Base-by-base conservation (phyloP, 148 eudicot species). In the Fagopyrum homotropicum region DNA sequence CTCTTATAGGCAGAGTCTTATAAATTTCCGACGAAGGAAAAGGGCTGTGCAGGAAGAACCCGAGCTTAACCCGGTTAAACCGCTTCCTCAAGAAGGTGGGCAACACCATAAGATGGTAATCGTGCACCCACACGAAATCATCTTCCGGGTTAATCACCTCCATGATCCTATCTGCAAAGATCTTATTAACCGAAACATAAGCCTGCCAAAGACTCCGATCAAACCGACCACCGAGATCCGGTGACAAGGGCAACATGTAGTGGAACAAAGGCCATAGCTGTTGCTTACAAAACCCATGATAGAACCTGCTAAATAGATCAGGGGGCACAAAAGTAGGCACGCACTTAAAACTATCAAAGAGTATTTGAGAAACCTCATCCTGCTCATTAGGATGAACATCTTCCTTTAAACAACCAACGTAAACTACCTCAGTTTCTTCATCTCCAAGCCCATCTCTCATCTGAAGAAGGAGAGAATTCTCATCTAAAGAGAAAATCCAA, bases 1-100 rank as follows among this genome's bases (percentile, higher is more conserved):
- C 85, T 52, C 85, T 77, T 46, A 83, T 82, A 29, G 85, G 85
- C 74, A 83, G 75, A 6, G 83, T 80, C 56, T 82, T 80, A 45
- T 83, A 83, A 12, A 83, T 83, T 75, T 83, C 85, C 1, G 85
- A 83, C 7, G 85, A 83, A 72, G 85, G 85, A 69, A 83, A 83
- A 1, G 85, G 85, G 48, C 85, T 83, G 47, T 83, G 85, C 17
- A 83, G 81, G 48, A 83, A 83, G 55, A 83, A 83, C 4, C 85
- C 85, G 75, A 83, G 79, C 72, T 80, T 83, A 59, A 83, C 76
- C 50, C 79, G 74, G 55, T 77, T 73, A 47, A 83, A 83, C 5
- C 83, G 80, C 59, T 82, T 75, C 69, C 85, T 73, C 75, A 83
- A 79, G 52, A 83, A 83, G 10, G 85, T 77, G 44, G 85, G 85